Evolutionary conservation across 495 filamentous ascomycete genomes (phyloP).

Genomic region (Penicillium atrosanguineum): DNA sequence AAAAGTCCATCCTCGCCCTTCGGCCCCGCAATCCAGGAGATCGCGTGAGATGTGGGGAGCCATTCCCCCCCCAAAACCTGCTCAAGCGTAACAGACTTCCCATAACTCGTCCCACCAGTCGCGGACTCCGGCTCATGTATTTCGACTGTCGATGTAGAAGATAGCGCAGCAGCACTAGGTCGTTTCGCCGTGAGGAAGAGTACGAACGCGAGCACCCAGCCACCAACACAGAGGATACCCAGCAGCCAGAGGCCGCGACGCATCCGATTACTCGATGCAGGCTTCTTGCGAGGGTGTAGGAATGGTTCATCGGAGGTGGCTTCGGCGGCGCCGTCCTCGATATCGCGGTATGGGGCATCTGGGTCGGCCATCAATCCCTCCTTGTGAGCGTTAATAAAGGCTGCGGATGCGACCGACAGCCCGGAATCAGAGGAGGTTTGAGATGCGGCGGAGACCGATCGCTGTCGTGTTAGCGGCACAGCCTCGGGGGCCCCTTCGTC

Average conservation of each 20-base stretch:
- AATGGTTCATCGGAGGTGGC: slow-evolving; percentile 27
- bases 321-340: slow-evolving; percentile 34
- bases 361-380: slow-evolving; percentile 9
- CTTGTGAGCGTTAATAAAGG: slow-evolving; percentile 32
- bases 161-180: slow-evolving; percentile 17
- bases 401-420: slow-evolving; percentile 36
- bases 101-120: slow-evolving; percentile 61
- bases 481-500: slow-evolving; percentile 27
- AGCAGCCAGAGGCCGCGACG: slow-evolving; percentile 68
- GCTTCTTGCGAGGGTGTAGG: slow-evolving; percentile 16
- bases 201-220: slow-evolving; percentile 77
- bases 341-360: slow-evolving; percentile 34
- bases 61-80: slow-evolving; percentile 75
- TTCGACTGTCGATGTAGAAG: slow-evolving; percentile 18
- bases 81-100: slow-evolving; percentile 77
- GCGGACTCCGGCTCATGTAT: slow-evolving; percentile 60
- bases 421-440: slow-evolving; percentile 38
- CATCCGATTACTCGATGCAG: slow-evolving; percentile 36
- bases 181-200: slow-evolving; percentile 63
- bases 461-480: slow-evolving; percentile 25
- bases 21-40: slow-evolving; percentile 85
- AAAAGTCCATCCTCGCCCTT: slow-evolving; percentile 84
- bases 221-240: slow-evolving; percentile 62
- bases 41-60: slow-evolving; percentile 62
- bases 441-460: slow-evolving; percentile 29